Evolutionary conservation across 2,329 filamentous ascomycete species (phyloP).

Genomic region (Passalora sequoiae): DNA sequence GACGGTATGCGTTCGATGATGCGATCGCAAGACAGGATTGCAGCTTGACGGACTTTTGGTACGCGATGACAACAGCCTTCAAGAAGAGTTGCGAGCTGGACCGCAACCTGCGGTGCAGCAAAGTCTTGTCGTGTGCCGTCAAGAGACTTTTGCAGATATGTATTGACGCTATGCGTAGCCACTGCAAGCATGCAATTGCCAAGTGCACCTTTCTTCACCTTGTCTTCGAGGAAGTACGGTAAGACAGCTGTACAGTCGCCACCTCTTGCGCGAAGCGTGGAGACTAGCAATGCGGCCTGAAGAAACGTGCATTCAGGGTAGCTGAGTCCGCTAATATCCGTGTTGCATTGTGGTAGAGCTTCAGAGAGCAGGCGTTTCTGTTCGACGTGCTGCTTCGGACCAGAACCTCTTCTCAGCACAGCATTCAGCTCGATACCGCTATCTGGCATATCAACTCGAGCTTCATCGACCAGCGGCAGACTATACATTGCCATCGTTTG

Average conservation of each 20-base stretch:
- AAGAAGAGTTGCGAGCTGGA: constrained; percentile 80
- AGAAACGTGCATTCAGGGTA: constrained; percentile 91
- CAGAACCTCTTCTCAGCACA: constrained; percentile 80
- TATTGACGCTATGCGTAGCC: constrained; percentile 65
- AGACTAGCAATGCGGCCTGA: constrained; percentile 82
- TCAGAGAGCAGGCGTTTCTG: constrained; percentile 74
- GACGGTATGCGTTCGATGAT: constrained; percentile 83
- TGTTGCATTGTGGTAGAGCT: constrained; percentile 69
- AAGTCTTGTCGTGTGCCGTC: constrained; percentile 68
- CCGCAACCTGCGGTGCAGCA: constrained; percentile 84
- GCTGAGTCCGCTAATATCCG: constrained; percentile 73
- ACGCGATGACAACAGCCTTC: constrained; percentile 91
- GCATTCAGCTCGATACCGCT: constrained; percentile 97
- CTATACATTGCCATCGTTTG: constrained; percentile 82
- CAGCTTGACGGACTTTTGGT: constrained; percentile 81
- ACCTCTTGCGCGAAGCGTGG: constrained; percentile 76
- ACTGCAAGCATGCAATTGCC: constrained; percentile 60
- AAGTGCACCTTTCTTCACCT: constrained; percentile 59
- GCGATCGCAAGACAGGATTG: constrained; percentile 74
- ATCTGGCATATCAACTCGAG: constrained; percentile 82
- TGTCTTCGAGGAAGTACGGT: constrained; percentile 91
- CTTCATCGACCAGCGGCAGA: constrained; percentile 78
- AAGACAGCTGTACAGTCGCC: constrained; percentile 88
- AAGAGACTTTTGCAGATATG: constrained; percentile 72
- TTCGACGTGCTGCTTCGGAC: constrained; percentile 66